These are phyloP conservation scores for Rhodotorula graminis DNA, from an alignment of 768 basidiomycete genomes.

Conservation along the genomic window DNA sequence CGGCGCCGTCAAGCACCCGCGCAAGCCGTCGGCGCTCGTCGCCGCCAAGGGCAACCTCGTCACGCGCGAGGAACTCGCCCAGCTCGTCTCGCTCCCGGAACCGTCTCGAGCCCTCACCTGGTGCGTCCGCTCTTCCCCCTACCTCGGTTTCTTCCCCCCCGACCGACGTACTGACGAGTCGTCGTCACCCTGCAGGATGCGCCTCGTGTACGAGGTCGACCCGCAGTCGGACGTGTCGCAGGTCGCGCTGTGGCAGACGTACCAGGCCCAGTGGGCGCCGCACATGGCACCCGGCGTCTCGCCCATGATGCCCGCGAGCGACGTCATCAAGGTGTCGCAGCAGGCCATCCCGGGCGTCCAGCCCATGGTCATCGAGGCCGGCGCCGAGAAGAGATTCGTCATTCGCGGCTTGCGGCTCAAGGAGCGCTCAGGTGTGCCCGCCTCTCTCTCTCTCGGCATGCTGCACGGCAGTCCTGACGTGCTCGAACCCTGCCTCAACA, in stretches of 20 bases:
- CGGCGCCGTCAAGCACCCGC: conserved; percentile 18
- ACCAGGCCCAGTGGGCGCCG: conserved; percentile 73
- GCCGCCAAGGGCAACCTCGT: not conserved
- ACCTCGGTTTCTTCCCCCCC: too few species aligned
- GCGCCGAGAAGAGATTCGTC: conserved; percentile 61
- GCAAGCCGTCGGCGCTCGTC: not conserved
- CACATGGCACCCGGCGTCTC: conserved; percentile 49
- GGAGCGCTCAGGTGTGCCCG: conserved; percentile 40
- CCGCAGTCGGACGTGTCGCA: conserved; percentile 79
- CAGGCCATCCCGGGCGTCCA: conserved; percentile 76
- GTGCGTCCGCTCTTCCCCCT: conserved; percentile 36
- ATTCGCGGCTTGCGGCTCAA: conserved; percentile 76
- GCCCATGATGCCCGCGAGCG: conserved; percentile 68
- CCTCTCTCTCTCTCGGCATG: not conserved
- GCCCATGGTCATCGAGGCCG: conserved; percentile 67
- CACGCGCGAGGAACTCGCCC: conserved; percentile 6
- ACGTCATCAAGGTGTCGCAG: conserved; percentile 90
- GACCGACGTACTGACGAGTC: too few species aligned
- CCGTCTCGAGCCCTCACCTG: conserved; percentile 36
- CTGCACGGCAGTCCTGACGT: not conserved
- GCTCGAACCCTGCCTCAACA: not conserved
- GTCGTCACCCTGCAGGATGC: conserved; percentile 66
- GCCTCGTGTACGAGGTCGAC: conserved; percentile 72
- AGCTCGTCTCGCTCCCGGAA: conserved; percentile 11
- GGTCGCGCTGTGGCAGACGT: conserved; percentile 91